A percentile compares a stretch with the other conserved stretches of the same genome.
These are phyloP conservation scores for Dothidotthia symphoricarpi DNA, from an alignment of 2,329 filamentous ascomycete genomes.

Conservation along the genomic window DNA sequence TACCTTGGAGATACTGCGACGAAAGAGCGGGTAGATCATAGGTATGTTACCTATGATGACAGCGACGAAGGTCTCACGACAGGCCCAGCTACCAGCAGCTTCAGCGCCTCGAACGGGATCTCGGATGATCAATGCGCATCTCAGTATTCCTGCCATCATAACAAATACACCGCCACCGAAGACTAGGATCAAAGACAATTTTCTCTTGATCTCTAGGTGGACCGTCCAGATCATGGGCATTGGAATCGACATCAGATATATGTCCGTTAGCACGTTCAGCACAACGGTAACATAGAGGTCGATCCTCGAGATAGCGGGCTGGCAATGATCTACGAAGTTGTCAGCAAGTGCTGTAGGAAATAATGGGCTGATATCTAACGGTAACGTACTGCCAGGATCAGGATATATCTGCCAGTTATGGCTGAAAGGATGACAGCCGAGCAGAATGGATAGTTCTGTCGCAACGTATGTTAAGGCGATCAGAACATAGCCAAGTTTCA, in stretches of 20 bases:
- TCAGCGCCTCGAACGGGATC: constrained; percentile 42
- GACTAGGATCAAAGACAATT: constrained; percentile 53
- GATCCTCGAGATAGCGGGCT: constrained; percentile 10
- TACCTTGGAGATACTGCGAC: constrained; percentile 9
- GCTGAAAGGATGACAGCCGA: constrained; percentile 54
- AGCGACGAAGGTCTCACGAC: constrained; percentile 48
- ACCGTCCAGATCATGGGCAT: constrained; percentile 57
- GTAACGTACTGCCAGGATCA: constrained; percentile 53
- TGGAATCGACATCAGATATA: constrained; percentile 61
- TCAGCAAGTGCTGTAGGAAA: too few relatives aligned
- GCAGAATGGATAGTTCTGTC: constrained; percentile 51
- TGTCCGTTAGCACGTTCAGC: constrained; percentile 56
- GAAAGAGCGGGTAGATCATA: constrained; percentile 41
- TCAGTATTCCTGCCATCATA: constrained; percentile 55
- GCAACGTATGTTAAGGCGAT: constrained; percentile 52
- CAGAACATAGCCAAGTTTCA: constrained; percentile 53
- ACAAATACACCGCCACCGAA: constrained; percentile 59
- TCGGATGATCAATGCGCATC: constrained; percentile 25
- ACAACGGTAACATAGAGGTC: constrained; percentile 31
- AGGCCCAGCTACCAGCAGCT: constrained; percentile 45
- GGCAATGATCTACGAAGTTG: constrained; percentile 10
- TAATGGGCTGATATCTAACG: too few relatives aligned
- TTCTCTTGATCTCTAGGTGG: constrained; percentile 49
- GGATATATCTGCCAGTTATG: constrained; percentile 61
- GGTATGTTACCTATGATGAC: constrained; percentile 46